A percentile compares a stretch with the other conserved stretches of the same genome.
Evolutionary conservation across 768 basidiomycete species (phyloP).

Genomic region (Termitomyces sp.): DNA sequence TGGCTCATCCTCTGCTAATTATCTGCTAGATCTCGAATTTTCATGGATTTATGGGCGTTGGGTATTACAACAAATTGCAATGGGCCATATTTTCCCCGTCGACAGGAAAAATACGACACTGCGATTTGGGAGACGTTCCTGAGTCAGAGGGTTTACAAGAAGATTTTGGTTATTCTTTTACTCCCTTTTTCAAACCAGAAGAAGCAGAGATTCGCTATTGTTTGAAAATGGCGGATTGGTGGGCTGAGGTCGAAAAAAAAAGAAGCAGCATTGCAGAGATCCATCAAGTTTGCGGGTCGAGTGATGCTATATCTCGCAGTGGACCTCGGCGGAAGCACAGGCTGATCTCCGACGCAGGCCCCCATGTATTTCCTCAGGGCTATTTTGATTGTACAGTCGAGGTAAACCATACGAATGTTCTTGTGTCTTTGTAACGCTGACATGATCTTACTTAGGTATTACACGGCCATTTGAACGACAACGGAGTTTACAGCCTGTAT

Average conservation of each 20-base stretch:
- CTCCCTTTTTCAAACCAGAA: slow-evolving; percentile 39
- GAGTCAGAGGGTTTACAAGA: slow-evolving; percentile 21
- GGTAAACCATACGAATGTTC: slow-evolving; percentile 25
- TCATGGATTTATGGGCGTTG: slow-evolving; percentile 30
- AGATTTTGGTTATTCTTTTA: slow-evolving; percentile 33
- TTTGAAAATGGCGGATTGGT: slow-evolving; percentile 42
- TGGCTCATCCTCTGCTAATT: slow-evolving; percentile 12
- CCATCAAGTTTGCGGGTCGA: slow-evolving; percentile 16
- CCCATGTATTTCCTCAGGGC: slow-evolving; percentile 35
- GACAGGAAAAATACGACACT: slow-evolving; percentile 30
- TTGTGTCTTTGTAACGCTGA: background rate
- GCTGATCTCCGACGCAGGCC: slow-evolving; percentile 44
- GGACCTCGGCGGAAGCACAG: slow-evolving; percentile 29
- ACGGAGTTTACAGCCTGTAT: slow-evolving; percentile 39
- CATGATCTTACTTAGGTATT: slow-evolving; percentile 38
- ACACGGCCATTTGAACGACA: slow-evolving; percentile 31
- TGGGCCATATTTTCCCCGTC: slow-evolving; percentile 51
- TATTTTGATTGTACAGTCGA: slow-evolving; percentile 63
- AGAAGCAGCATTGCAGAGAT: slow-evolving; percentile 6
- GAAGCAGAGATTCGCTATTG: slow-evolving; percentile 38
- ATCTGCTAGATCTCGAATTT: slow-evolving; percentile 26
- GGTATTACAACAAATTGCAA: slow-evolving; percentile 38
- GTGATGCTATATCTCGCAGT: slow-evolving; percentile 3
- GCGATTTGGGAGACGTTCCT: slow-evolving; percentile 30
- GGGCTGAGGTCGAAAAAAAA: slow-evolving; percentile 28